Conservation (phyloP, 106 monocot genomes). For the Dendrobium huoshanense region DNA sequence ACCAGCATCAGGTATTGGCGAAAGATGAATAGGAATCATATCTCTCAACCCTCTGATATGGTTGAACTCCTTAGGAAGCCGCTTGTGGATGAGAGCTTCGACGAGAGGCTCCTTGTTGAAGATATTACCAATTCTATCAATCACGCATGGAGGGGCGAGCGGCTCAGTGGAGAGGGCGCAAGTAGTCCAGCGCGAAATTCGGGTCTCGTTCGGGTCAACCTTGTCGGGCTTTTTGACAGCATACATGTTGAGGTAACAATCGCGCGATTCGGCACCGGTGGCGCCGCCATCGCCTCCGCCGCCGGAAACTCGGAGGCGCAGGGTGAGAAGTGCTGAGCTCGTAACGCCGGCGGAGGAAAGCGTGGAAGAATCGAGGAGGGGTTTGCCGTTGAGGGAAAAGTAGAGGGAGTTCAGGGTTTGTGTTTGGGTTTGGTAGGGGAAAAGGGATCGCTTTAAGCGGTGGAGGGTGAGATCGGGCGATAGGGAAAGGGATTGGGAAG, state of each 20-base stretch:
- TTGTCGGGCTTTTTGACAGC: constrained; percentile 91
- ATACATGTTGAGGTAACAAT: constrained; percentile 99
- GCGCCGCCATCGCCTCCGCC: constrained; percentile 96
- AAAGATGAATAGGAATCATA: constrained; percentile 62
- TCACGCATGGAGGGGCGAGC: constrained; percentile 55
- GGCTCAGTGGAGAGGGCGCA: constrained; percentile 87
- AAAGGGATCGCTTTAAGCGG: constrained; percentile 29
- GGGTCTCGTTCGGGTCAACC: constrained; percentile 85
- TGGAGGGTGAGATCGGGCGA: constrained; percentile 23
- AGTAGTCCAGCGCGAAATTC: constrained; percentile 78
- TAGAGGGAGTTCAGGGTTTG: constrained; percentile 46
- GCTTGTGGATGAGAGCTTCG: constrained; percentile 65
- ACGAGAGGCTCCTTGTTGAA: constrained; percentile 88
- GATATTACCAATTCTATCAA: constrained; percentile 73
- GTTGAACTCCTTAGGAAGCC: constrained; percentile 65
- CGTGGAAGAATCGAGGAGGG: constrained; percentile 41
- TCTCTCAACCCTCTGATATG: constrained; percentile 79
- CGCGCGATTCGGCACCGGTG: constrained; percentile 92
- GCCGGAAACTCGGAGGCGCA: constrained; percentile 57
- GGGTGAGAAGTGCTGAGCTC: constrained; percentile 31
- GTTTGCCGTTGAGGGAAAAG: constrained; percentile 53
- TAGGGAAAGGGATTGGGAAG: constrained; percentile 32
- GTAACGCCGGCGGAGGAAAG: constrained; percentile 21
- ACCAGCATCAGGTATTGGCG: constrained; percentile 25
- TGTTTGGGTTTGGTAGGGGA: constrained; percentile 23